Percentiles rank a stretch among this genome's conserved stretches.
Evolutionary conservation across 805 yeast genomes (phyloP).

Genomic region (Barnettozyma vustinii): DNA sequence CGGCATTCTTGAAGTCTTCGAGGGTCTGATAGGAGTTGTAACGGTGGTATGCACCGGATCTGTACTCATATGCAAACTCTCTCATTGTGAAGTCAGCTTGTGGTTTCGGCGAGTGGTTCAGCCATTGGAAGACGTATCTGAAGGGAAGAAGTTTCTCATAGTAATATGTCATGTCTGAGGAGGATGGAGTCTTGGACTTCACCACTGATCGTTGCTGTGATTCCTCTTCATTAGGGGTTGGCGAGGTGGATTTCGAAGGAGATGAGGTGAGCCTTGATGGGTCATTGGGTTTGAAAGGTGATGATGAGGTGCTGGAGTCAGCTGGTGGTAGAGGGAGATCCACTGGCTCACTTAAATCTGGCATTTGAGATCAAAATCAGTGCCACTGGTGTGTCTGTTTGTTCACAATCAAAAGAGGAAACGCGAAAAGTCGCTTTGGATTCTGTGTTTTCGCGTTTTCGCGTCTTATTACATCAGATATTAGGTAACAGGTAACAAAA

Average conservation of each 20-base stretch:
- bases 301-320: slow-evolving; percentile 20
- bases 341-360: slow-evolving; percentile 13
- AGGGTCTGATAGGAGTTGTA: slow-evolving; percentile 67
- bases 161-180: slow-evolving; percentile 65
- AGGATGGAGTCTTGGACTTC: slow-evolving; percentile 14
- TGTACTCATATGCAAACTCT: slow-evolving; percentile 88
- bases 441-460: not conserved
- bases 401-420: not conserved
- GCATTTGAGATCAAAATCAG: slow-evolving; percentile 14
- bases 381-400: not conserved
- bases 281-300: slow-evolving; percentile 22
- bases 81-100: slow-evolving; percentile 76
- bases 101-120: slow-evolving; percentile 77
- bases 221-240: not conserved
- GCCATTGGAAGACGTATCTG: slow-evolving; percentile 77
- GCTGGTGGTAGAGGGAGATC: slow-evolving; percentile 8
- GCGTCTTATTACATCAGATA: not conserved
- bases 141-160: slow-evolving; percentile 73
- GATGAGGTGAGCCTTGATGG: slow-evolving; percentile 16
- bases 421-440: not conserved
- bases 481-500: too few species aligned
- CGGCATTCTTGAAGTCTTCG: slow-evolving; percentile 75
- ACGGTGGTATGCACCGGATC: slow-evolving; percentile 85
- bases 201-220: slow-evolving; percentile 1
- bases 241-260: slow-evolving; percentile 10